Percentiles rank a stretch among this genome's conserved stretches.
Evolutionary conservation across 495 filamentous ascomycete genomes (phyloP).

Genomic region (Podospora comata): DNA sequence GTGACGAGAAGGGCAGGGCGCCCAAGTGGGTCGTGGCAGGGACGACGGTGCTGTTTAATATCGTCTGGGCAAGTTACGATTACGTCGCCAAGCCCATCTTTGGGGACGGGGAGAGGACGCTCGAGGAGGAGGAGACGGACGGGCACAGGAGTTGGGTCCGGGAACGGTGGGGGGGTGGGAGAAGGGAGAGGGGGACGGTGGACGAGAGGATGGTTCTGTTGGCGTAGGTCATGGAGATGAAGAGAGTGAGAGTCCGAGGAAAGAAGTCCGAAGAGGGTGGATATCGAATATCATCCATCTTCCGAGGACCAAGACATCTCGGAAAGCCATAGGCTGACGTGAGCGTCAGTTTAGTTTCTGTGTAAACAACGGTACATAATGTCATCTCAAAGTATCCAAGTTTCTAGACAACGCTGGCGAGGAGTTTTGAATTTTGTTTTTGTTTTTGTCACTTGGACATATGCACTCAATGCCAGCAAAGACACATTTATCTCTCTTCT

Average conservation of each 20-base stretch:
- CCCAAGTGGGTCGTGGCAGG: constrained; percentile 63
- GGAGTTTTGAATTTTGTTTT: background rate
- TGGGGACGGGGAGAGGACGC: constrained; percentile 85
- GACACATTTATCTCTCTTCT: background rate
- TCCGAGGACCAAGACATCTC: too few species aligned
- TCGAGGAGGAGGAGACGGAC: constrained; percentile 29
- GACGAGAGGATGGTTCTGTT: constrained; percentile 29
- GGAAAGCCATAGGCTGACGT: too few species aligned
- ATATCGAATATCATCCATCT: too few species aligned
- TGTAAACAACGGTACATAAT: too few species aligned
- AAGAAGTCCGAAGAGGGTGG: background rate
- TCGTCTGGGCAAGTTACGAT: constrained; percentile 78
- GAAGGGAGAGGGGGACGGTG: constrained; percentile 17
- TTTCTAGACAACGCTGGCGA: background rate
- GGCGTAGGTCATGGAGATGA: background rate
- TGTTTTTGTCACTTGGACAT: background rate
- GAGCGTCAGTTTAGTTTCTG: too few species aligned
- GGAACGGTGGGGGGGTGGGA: constrained; percentile 5
- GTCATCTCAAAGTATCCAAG: too few species aligned
- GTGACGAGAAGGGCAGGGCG: constrained; percentile 60
- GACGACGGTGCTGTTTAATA: constrained; percentile 46
- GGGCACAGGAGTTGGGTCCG: background rate
- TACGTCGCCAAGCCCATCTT: constrained; percentile 60
- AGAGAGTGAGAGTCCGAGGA: background rate
- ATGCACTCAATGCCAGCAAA: background rate